A percentile compares a stretch with the other conserved stretches of the same genome.
phyloP scores from a whole-genome alignment of 805 yeast genomes.

The Pichia deserticola region DNA sequence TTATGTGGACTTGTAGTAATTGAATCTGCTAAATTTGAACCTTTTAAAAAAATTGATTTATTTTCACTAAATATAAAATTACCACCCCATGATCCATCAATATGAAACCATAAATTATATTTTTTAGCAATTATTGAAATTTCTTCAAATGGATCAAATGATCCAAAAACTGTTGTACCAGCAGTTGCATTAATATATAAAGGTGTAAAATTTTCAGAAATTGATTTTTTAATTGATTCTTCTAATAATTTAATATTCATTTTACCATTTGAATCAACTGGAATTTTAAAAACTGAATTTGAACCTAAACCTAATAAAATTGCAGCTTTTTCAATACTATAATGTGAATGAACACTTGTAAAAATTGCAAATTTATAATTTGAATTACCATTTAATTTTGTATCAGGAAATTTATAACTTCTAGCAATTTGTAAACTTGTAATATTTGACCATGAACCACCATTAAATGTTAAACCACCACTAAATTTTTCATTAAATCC shows the following conservation, averaged over 20 bases:
- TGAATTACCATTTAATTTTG: constrained; percentile 54
- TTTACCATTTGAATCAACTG: constrained; percentile 47
- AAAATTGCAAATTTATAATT: constrained; percentile 56
- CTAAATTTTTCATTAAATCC: constrained; percentile 47
- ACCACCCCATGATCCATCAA: constrained; percentile 92
- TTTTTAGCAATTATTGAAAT: constrained; percentile 48
- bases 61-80: constrained; percentile 59
- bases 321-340: constrained; percentile 76
- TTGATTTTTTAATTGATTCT: constrained; percentile 34
- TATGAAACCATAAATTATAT: constrained; percentile 66
- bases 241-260: constrained; percentile 47
- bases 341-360: constrained; percentile 67
- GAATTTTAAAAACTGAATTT: constrained; percentile 52
- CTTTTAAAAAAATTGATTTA: constrained; percentile 42
- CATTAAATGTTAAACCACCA: constrained; percentile 81
- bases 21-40: constrained; percentile 62
- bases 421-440: constrained; percentile 76
- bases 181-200: constrained; percentile 77
- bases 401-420: constrained; percentile 56
- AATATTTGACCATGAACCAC: constrained; percentile 82
- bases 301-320: constrained; percentile 69
- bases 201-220: constrained; percentile 55
- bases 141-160: constrained; percentile 60
- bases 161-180: constrained; percentile 84
- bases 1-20: constrained; percentile 82